Conservation (phyloP, 2,329 filamentous ascomycete genomes). For the Teratosphaeria gauchensis region DNA sequence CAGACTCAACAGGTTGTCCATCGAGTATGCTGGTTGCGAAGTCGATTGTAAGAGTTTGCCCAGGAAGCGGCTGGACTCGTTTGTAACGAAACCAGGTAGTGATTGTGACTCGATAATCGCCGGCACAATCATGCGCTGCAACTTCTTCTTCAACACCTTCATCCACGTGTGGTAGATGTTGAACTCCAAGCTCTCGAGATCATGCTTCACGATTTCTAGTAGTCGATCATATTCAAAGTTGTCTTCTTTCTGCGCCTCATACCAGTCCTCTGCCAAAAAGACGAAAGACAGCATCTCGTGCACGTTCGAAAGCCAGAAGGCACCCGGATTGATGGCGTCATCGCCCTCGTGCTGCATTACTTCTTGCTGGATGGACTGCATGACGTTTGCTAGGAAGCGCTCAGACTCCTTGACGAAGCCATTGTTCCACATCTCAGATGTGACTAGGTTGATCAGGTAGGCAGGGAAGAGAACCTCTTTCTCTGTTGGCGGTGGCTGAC, state of each 20-base stretch:
- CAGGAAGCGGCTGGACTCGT: slow-evolving; percentile 95
- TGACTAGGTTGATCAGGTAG: slow-evolving; percentile 97
- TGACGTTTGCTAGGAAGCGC: slow-evolving; percentile 95
- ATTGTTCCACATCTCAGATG: slow-evolving; percentile 99
- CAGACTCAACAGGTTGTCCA: slow-evolving; percentile 94
- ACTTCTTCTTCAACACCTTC: slow-evolving; percentile 98
- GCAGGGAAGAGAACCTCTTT: slow-evolving; percentile 98
- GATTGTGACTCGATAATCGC: slow-evolving; percentile 99
- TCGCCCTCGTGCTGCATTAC: slow-evolving; percentile 99
- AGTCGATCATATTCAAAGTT: slow-evolving; percentile 98
- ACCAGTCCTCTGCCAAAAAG: slow-evolving; percentile 98
- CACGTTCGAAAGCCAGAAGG: slow-evolving; percentile 98
- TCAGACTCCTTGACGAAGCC: slow-evolving; percentile 99
- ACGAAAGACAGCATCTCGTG: slow-evolving; percentile 99
- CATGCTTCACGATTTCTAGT: slow-evolving; percentile 97
- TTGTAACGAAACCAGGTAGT: slow-evolving; percentile 94
- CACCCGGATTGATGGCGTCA: slow-evolving; percentile 90
- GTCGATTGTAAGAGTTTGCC: slow-evolving; percentile 90
- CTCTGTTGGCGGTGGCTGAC: slow-evolving; percentile 82
- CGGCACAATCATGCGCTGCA: slow-evolving; percentile 99
- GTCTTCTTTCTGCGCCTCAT: slow-evolving; percentile 97
- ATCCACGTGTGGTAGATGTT: slow-evolving; percentile 99
- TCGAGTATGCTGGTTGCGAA: slow-evolving; percentile 91
- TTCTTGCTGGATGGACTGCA: slow-evolving; percentile 99
- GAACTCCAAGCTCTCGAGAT: slow-evolving; percentile 95